Percentiles rank a stretch among this genome's conserved stretches.
Conservation (phyloP, 257 asterid genomes). For the Paraleonurus japonicus region DNA sequence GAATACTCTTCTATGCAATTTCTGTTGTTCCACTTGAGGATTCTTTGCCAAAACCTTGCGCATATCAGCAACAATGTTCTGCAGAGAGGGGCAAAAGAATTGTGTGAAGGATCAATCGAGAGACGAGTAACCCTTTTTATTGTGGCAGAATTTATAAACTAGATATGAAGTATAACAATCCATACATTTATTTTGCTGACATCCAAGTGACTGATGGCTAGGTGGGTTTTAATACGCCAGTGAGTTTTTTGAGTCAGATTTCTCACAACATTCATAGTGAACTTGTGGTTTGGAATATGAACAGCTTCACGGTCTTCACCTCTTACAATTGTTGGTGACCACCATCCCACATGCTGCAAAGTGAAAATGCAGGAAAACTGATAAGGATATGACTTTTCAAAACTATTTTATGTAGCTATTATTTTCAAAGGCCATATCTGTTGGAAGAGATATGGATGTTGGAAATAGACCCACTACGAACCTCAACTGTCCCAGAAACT, state of each 20-base stretch:
- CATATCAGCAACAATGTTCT: conserved; percentile 95
- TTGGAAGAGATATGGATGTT: conserved; percentile 9
- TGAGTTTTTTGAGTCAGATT: conserved; percentile 88
- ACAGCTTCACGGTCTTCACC: conserved; percentile 99
- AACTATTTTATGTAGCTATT: not conserved
- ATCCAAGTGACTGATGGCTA: conserved; percentile 88
- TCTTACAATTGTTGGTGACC: conserved; percentile 93
- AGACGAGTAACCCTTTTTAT: conserved; percentile 14
- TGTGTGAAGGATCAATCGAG: conserved; percentile 3
- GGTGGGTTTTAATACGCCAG: conserved; percentile 91
- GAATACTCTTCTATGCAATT: conserved; percentile 86
- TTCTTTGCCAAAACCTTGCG: conserved; percentile 90
- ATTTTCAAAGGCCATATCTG: conserved; percentile 16
- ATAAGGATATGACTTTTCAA: conserved; percentile 1
- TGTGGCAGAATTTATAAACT: conserved; percentile 1
- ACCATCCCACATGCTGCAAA: conserved; percentile 91
- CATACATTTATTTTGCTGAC: conserved; percentile 87
- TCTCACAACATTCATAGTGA: conserved; percentile 85
- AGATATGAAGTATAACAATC: conserved; percentile 6
- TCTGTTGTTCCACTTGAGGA: conserved; percentile 95
- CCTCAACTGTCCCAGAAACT: conserved; percentile 99
- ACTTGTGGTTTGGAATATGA: conserved; percentile 95
- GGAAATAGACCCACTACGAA: conserved; percentile 29
- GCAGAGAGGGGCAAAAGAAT: conserved; percentile 27
- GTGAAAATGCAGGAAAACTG: conserved; percentile 20